Percentiles rank a stretch among this genome's conserved stretches.
Evolutionary conservation across 371 early-diverging fungal genomes (phyloP).

Genomic region (Apophysomyces trapeziformis): DNA sequence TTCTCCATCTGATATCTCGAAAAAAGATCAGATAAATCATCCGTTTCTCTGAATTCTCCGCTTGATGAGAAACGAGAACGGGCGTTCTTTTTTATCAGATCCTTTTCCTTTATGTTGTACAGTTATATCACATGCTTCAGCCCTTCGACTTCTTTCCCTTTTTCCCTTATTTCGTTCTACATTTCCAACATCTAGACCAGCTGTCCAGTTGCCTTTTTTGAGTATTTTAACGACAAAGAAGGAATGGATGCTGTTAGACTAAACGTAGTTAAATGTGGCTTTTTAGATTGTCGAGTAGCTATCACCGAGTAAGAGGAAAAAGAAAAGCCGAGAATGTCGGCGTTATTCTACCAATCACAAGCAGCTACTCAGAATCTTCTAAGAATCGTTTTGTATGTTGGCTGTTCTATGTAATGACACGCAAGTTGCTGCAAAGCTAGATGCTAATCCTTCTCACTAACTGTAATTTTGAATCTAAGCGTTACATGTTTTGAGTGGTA

Average conservation of each 20-base stretch:
- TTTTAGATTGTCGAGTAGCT: not conserved
- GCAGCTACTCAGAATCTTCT: not conserved
- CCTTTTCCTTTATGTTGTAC: not conserved
- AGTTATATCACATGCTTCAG: not conserved
- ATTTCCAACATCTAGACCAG: not conserved
- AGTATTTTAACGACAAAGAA: not conserved
- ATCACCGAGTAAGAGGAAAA: not conserved
- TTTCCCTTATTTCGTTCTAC: not conserved
- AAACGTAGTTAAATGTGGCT: not conserved
- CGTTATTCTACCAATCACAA: not conserved
- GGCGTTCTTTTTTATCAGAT: not conserved
- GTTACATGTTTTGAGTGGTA: no score
- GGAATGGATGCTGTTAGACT: not conserved
- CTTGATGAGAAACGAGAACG: not conserved
- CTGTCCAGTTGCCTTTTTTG: not conserved
- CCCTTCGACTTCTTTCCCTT: not conserved
- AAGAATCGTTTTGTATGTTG: not conserved
- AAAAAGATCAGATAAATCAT: constrained; percentile 1
- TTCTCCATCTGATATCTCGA: not conserved
- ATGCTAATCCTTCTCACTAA: no score
- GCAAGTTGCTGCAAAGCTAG: no score
- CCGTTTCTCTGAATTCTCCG: not conserved
- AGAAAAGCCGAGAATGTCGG: not conserved
- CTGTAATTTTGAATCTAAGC: no score
- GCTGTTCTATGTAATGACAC: not conserved